Evolutionary conservation across 2,329 filamentous ascomycete species (phyloP).

Genomic region (Beauveria asiatica): DNA sequence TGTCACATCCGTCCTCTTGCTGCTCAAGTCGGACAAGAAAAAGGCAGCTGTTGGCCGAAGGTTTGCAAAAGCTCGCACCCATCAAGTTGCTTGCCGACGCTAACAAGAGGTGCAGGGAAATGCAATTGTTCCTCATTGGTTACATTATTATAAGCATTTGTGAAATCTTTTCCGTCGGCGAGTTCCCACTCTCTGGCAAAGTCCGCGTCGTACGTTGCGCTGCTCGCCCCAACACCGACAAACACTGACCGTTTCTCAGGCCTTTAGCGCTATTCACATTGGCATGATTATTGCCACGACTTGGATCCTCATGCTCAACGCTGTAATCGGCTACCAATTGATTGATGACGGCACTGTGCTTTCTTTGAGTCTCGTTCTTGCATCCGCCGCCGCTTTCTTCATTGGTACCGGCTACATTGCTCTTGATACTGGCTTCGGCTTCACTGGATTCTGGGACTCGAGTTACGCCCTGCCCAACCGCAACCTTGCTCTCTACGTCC

Average conservation of each 20-base stretch:
- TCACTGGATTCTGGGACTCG: slow-evolving; percentile 68
- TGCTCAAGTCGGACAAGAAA: slow-evolving; percentile 80
- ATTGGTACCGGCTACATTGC: slow-evolving; percentile 92
- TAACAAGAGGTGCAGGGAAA: slow-evolving; percentile 55
- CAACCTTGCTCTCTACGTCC: slow-evolving; percentile 80
- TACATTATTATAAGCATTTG: slow-evolving; percentile 87
- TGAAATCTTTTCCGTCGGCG: slow-evolving; percentile 93
- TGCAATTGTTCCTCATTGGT: slow-evolving; percentile 84
- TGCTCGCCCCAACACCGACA: background rate
- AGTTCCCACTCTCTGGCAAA: slow-evolving; percentile 64
- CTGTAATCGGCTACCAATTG: slow-evolving; percentile 84
- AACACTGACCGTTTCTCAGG: slow-evolving; percentile 39
- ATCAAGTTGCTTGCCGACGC: background rate
- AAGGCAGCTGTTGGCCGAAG: slow-evolving; percentile 88
- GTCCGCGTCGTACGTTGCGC: slow-evolving; percentile 64
- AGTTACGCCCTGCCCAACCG: slow-evolving; percentile 54
- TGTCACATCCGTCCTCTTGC: slow-evolving; percentile 52
- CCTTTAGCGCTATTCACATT: slow-evolving; percentile 83
- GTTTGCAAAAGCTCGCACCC: slow-evolving; percentile 37
- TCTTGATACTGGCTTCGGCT: slow-evolving; percentile 82
- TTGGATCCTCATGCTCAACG: slow-evolving; percentile 90
- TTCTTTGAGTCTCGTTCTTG: slow-evolving; percentile 66
- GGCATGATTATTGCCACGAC: slow-evolving; percentile 79
- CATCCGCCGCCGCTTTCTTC: slow-evolving; percentile 65
- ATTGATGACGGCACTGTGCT: slow-evolving; percentile 86